Base-by-base conservation (phyloP, 768 basidiomycete genomes). In the Naganishia friedmannii region DNA sequence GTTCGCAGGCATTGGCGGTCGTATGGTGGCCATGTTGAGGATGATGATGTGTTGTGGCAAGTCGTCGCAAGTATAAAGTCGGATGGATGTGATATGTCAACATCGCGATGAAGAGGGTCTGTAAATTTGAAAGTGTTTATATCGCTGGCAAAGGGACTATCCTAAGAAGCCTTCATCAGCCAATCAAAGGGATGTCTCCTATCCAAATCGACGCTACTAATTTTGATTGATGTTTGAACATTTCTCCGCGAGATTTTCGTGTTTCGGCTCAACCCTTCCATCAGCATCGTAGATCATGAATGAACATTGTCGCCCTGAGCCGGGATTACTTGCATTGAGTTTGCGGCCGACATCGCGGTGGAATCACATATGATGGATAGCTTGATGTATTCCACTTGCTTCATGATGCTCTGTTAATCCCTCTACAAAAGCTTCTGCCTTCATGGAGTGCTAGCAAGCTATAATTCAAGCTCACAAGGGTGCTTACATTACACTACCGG, bases 181-280 rank as follows among this genome's bases (percentile, higher is more conserved):
- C 48, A 51, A 4, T 51, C 48, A 51, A 51, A 51, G 48, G 48
- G 48, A 51, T 51, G 42, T 42, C 48, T 51, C 48, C 48, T 51
- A 51, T 51, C 48, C 48, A 21, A 51, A 51, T 51, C 48, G n/a
- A 51, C n/a, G n/a, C 42, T 23, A 21, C 6, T 51, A 51, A n/a
- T n/a, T n/a, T n/a, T 51, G 48, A 51, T 51, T 51, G 48, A 23
- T 51, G 48, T 51, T 51, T 51, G n/a, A 51, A 51, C 48, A 51
- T 51, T 51, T 51, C 19, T 26, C n/a, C 48, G 48, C 48, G n/a
- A 51, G 42, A 21, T 51, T 51, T 51, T 21, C n/a, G 48, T 51
- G 48, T 51, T 51, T 51, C 48, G 48, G 48, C 48, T 51, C 48
- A 23, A 51, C 23, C 6, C 19, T 21, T 51, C 48, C 48, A 51